Evolutionary conservation across 2,329 filamentous ascomycete species (phyloP).

Genomic region (Sclerotinia trifoliorum): DNA sequence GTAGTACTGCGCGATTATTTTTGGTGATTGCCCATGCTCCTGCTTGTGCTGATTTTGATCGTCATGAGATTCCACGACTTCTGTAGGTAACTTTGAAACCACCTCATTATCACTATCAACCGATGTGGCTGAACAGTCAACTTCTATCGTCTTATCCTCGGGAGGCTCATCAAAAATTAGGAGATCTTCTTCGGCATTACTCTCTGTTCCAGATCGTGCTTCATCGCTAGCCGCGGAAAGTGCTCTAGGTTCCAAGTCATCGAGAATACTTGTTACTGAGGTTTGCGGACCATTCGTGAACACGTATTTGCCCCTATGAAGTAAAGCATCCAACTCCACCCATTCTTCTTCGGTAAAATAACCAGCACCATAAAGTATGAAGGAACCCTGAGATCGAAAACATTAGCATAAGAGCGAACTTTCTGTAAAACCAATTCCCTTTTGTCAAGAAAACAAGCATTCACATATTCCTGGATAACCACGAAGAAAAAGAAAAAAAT

Average conservation of each 20-base stretch:
- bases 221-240: neutral
- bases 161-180: neutral
- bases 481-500: neutral
- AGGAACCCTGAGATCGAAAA: slow-evolving; percentile 22
- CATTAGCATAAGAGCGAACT: neutral
- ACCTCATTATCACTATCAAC: neutral
- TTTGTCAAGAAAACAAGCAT: neutral
- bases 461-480: neutral
- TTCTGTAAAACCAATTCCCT: no score
- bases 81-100: neutral
- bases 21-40: slow-evolving; percentile 24
- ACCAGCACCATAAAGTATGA: slow-evolving; percentile 34
- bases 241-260: neutral
- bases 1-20: slow-evolving; percentile 25
- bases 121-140: neutral
- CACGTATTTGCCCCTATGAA: slow-evolving; percentile 37
- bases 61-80: neutral
- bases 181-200: neutral
- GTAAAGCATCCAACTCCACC: slow-evolving; percentile 35
- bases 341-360: slow-evolving; percentile 39
- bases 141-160: neutral
- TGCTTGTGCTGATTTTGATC: slow-evolving; percentile 20
- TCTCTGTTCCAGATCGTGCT: neutral
- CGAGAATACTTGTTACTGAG: no score
- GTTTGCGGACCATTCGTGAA: slow-evolving; percentile 33